These are phyloP conservation scores for Brassica balearica DNA, from an alignment of 441 rosid species.

Conservation along the genomic window DNA sequence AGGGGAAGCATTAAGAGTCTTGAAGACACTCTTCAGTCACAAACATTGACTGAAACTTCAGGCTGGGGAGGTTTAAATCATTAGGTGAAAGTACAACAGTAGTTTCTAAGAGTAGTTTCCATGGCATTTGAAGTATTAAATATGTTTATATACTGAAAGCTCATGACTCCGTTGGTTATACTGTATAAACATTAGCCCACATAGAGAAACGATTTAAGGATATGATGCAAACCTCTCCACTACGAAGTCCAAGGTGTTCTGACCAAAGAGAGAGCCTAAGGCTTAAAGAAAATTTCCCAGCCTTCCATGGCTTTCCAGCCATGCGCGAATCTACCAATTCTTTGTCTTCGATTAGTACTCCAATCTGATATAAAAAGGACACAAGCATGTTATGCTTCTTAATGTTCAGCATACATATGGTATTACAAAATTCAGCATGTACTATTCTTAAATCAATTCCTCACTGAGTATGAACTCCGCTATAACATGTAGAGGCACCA, in stretches of 20 bases:
- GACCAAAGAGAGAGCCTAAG: constrained; percentile 97
- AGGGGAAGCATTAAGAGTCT: constrained; percentile 29
- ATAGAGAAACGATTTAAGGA: constrained; percentile 9
- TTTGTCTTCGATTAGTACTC: constrained; percentile 87
- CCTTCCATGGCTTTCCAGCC: constrained; percentile 96
- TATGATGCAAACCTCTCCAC: constrained; percentile 68
- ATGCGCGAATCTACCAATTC: constrained; percentile 81
- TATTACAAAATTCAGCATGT: constrained; percentile 8
- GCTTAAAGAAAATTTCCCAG: constrained; percentile 83
- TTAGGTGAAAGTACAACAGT: neutral
- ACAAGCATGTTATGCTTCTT: constrained; percentile 7
- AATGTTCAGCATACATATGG: neutral
- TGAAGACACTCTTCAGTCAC: constrained; percentile 7
- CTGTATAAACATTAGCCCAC: constrained; percentile 5
- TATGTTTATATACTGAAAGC: constrained; percentile 10
- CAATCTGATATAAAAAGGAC: constrained; percentile 63
- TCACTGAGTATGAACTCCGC: neutral
- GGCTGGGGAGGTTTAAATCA: constrained; percentile 11
- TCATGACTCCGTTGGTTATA: neutral
- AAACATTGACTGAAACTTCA: constrained; percentile 19
- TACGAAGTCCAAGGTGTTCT: constrained; percentile 92
- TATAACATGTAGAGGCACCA: constrained; percentile 22
- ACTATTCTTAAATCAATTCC: neutral
- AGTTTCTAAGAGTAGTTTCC: constrained; percentile 14
- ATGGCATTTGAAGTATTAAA: constrained; percentile 21